These are phyloP conservation scores for Pythium chondricola DNA, from an alignment of 352 stramenopile genomes.

Conservation along the genomic window DNA sequence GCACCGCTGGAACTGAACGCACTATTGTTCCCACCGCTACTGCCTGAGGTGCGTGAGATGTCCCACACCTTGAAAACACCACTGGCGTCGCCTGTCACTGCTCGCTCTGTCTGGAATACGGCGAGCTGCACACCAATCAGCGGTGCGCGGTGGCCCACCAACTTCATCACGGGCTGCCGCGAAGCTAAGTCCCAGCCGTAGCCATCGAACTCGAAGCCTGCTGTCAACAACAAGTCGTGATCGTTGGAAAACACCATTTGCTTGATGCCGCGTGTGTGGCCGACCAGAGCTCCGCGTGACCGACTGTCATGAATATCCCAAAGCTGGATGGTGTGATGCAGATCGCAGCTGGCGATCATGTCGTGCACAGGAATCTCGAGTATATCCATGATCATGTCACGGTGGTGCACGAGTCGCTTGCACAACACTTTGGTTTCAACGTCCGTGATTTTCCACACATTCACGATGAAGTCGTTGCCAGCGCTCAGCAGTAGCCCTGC, in stretches of 20 bases:
- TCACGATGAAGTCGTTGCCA: slow-evolving; percentile 64
- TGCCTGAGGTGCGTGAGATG: slow-evolving; percentile 35
- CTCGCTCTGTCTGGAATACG: slow-evolving; percentile 69
- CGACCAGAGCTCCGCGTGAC: slow-evolving; percentile 39
- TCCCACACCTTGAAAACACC: slow-evolving; percentile 86
- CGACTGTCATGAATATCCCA: slow-evolving; percentile 81
- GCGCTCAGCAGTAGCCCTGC: slow-evolving; percentile 46
- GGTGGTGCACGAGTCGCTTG: slow-evolving; percentile 43
- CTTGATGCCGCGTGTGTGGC: slow-evolving; percentile 62
- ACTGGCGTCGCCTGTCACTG: slow-evolving; percentile 63
- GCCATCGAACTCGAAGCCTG: slow-evolving; percentile 79
- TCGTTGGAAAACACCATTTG: slow-evolving; percentile 73
- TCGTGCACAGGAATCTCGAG: slow-evolving; percentile 71
- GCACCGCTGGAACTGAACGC: background rate
- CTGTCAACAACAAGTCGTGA: slow-evolving; percentile 73
- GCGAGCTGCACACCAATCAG: slow-evolving; percentile 70
- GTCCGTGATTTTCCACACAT: slow-evolving; percentile 65
- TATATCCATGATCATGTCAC: slow-evolving; percentile 58
- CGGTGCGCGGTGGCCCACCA: slow-evolving; percentile 64
- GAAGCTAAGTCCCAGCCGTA: slow-evolving; percentile 80
- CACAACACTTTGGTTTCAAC: slow-evolving; percentile 48
- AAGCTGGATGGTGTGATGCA: slow-evolving; percentile 62
- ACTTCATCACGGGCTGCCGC: slow-evolving; percentile 57
- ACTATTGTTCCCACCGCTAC: slow-evolving; percentile 12
- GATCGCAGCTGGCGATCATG: slow-evolving; percentile 66